phyloP scores from a whole-genome alignment of 2,329 filamentous ascomycete species.

The Eutypella sp. region DNA sequence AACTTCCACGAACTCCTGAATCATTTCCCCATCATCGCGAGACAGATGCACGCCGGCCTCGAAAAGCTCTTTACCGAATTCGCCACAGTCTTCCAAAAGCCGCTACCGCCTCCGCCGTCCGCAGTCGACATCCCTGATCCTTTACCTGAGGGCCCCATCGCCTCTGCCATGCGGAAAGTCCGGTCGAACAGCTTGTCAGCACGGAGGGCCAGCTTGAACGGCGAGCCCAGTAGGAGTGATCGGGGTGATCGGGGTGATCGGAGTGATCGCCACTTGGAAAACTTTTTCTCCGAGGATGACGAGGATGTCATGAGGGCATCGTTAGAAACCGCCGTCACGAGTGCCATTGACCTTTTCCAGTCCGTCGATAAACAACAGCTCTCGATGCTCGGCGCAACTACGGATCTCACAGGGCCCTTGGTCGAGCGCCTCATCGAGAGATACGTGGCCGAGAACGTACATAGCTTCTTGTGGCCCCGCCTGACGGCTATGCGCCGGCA shows the following conservation, averaged over 20 bases:
- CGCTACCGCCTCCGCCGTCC: constrained; percentile 69
- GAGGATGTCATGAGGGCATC: constrained; percentile 86
- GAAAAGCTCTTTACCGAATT: constrained; percentile 91
- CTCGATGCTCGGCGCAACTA: constrained; percentile 85
- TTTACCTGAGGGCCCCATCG: constrained; percentile 50
- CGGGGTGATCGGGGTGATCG: too few species aligned
- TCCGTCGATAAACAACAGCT: constrained; percentile 93
- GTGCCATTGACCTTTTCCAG: constrained; percentile 93
- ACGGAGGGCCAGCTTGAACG: constrained; percentile 30
- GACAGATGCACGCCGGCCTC: constrained; percentile 90
- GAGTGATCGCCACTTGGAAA: too few species aligned
- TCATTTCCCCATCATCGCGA: constrained; percentile 90
- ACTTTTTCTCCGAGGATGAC: constrained; percentile 79
- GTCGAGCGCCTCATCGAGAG: constrained; percentile 94
- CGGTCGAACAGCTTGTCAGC: constrained; percentile 45
- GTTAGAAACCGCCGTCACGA: constrained; percentile 85
- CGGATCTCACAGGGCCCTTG: constrained; percentile 83
- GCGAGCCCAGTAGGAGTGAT: constrained; percentile 34
- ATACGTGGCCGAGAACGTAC: constrained; percentile 89
- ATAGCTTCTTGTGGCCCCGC: constrained; percentile 81
- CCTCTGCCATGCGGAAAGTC: constrained; percentile 49
- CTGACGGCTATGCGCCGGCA: constrained; percentile 71
- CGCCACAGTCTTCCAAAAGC: constrained; percentile 76
- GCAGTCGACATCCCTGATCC: constrained; percentile 56
- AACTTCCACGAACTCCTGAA: constrained; percentile 86